A percentile compares a stretch with the other conserved stretches of the same genome.
Conservation (phyloP, 2,329 filamentous ascomycete genomes). For the Beauveria caledonica region DNA sequence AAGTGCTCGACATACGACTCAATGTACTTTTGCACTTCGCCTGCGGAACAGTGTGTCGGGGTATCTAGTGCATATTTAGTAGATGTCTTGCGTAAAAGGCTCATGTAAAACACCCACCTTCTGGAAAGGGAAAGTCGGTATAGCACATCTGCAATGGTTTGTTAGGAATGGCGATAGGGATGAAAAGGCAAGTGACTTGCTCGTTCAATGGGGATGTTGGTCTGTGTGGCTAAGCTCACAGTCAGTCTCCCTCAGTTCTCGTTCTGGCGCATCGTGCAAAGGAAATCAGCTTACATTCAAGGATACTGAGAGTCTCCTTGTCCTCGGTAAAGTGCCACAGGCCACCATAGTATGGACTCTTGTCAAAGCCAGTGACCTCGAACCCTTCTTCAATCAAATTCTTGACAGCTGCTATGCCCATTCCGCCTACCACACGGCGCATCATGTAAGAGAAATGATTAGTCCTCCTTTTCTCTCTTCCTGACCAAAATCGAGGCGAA, state of each 20-base stretch:
- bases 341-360: slow-evolving; percentile 31
- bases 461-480: neutral
- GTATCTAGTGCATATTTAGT: neutral
- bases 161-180: neutral
- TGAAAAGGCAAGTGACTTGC: slow-evolving; percentile 12
- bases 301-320: slow-evolving; percentile 12
- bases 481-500: neutral
- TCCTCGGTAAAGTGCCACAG: slow-evolving; percentile 35
- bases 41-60: slow-evolving; percentile 18
- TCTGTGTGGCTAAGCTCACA: slow-evolving; percentile 18
- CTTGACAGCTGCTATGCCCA: slow-evolving; percentile 23
- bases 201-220: slow-evolving; percentile 26
- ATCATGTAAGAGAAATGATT: neutral
- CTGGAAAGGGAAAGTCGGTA: slow-evolving; percentile 28
- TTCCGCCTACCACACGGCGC: neutral
- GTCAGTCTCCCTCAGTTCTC: slow-evolving; percentile 1
- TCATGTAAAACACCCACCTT: neutral
- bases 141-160: slow-evolving; percentile 22
- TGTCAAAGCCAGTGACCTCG: slow-evolving; percentile 35
- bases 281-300: neutral
- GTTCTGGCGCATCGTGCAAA: too few species aligned
- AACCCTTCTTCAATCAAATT: slow-evolving; percentile 37
- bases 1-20: slow-evolving; percentile 27
- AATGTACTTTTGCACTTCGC: slow-evolving; percentile 23
- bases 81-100: neutral